Base-by-base conservation (phyloP, 2,329 filamentous ascomycete genomes). In the Exophiala phaeomuriformis region DNA sequence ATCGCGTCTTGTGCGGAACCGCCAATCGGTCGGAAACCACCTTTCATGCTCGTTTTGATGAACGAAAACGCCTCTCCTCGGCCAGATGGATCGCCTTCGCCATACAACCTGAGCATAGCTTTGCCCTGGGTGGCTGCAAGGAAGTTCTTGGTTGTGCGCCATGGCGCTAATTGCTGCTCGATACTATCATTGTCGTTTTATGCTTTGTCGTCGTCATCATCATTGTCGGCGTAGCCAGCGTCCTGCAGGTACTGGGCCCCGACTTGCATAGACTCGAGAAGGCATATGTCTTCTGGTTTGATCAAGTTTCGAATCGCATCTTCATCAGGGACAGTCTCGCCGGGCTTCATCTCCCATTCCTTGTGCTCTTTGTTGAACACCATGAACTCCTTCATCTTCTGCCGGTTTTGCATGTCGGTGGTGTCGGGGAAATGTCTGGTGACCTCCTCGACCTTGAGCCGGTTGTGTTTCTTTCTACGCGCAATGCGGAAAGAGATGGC, bases 41-140 rank as follows among this genome's bases (percentile, higher is more conserved):
- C 93, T 71, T 98, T 98, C 93, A 98, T 98, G 1, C 89, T 95
- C 0, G 90, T 96, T 66, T 93, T 90, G 69, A 98, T 90, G 69
- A 98, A 96, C 67, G 88, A 96, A 74, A 97, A 95, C 2, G 88
- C 93, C 55, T 96, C 83, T 1, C 93, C 93, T 64, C 90, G 86
- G 28, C 90, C 90, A 0, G 91, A 95, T 2, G 93, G 93, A 66
- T 98, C 93, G 52, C 93, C 93, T 61, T 94, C 88, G 19, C 93
- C 93, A 63, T 96, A 90, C 8, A 98, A 79, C 63, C 90, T 86
- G 43, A 98, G 79, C 93, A 98, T 98, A 2, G 93, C 93, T 68
- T 98, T 98, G 55, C 90, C 89, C 56, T 90, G 85, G 47, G 88
- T 91, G 1, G 93, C 93, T 61, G 96, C 87, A 55, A 96, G 80